phyloP scores from a whole-genome alignment of 306 rosid species.

The Dalbergia cochinchinensis region DNA sequence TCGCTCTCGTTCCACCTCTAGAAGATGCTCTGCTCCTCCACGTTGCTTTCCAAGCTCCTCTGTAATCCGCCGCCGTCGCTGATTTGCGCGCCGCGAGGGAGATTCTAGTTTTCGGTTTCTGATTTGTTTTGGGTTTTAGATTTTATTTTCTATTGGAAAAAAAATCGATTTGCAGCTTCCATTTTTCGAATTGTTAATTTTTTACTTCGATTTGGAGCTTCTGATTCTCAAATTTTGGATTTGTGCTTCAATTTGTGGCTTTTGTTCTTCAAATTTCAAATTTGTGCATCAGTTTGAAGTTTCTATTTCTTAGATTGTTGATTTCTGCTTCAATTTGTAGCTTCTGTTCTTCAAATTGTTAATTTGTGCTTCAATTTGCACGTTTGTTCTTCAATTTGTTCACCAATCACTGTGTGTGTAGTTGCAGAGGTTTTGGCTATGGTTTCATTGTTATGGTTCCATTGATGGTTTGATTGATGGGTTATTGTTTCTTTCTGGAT shows the following conservation, averaged over 20 bases:
- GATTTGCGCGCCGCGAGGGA: slow-evolving; percentile 80
- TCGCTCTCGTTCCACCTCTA: slow-evolving; percentile 90
- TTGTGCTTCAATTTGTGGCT: too few relatives aligned
- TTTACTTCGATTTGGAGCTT: too few relatives aligned
- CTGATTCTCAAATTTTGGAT: too few relatives aligned
- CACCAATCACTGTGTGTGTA: too few relatives aligned
- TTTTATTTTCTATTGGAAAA: neutral
- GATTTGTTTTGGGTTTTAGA: neutral
- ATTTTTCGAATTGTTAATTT: neutral
- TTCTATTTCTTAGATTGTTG: neutral
- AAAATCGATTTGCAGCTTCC: neutral
- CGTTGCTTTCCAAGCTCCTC: slow-evolving; percentile 90
- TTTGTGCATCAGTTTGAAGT: neutral
- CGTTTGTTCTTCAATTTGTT: neutral
- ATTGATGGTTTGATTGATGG: too few relatives aligned
- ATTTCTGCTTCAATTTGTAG: neutral
- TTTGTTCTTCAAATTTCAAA: too few relatives aligned
- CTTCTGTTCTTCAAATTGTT: neutral
- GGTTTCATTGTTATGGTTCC: too few relatives aligned
- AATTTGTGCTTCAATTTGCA: too few relatives aligned
- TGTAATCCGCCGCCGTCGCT: slow-evolving; percentile 79
- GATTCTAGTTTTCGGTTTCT: neutral
- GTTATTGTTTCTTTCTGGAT: too few relatives aligned
- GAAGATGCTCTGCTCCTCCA: slow-evolving; percentile 90
- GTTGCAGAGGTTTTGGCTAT: too few relatives aligned